phyloP scores from a whole-genome alignment of 148 eudicot genomes.

The Arbutus unedo region DNA sequence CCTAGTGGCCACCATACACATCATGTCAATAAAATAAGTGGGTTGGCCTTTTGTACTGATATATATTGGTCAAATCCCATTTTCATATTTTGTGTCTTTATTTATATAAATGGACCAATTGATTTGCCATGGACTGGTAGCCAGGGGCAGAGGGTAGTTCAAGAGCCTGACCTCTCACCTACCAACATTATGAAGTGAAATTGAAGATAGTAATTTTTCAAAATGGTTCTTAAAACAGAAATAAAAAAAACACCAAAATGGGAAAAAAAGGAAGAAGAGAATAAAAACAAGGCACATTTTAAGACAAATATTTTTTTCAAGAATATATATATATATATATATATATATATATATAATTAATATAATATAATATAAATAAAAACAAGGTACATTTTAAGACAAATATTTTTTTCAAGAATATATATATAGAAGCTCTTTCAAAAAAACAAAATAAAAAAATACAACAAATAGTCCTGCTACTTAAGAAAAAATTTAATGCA shows the following conservation, averaged over 20 bases:
- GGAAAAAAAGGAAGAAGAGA: too few species aligned
- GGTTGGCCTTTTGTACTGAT: neutral
- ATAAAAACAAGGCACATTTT: too few species aligned
- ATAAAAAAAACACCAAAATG: too few species aligned
- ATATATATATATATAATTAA: too few species aligned
- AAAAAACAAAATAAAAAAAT: neutral
- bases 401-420: neutral
- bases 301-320: neutral
- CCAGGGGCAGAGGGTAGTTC: neutral
- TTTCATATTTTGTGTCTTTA: neutral
- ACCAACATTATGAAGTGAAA: neutral
- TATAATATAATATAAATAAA: too few species aligned
- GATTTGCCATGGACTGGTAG: neutral
- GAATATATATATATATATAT: neutral
- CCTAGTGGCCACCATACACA: neutral
- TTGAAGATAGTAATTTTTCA: neutral
- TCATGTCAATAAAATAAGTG: neutral
- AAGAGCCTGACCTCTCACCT: conserved; percentile 3
- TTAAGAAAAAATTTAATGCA: neutral
- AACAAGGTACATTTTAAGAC: too few species aligned
- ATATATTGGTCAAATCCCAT: neutral
- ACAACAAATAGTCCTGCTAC: neutral
- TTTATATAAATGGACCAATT: neutral
- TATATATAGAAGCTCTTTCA: neutral
- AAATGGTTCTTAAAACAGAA: too few species aligned